These are phyloP conservation scores for Symbiodinium pilosum DNA, from an alignment of 73 alveolate species.

Conservation along the genomic window DNA sequence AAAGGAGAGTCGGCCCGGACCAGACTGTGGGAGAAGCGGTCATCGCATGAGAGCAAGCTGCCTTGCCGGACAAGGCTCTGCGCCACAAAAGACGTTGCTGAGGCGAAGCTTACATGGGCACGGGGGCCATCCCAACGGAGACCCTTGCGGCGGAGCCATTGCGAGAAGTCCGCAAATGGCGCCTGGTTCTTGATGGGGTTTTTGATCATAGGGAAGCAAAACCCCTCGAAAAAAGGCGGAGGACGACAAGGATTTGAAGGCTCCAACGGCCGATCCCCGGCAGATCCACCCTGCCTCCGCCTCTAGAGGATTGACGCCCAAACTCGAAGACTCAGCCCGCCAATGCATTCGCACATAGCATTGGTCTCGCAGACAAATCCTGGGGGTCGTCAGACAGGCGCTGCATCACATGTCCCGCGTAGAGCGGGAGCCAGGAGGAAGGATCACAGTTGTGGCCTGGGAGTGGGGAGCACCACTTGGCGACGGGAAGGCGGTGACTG, in stretches of 20 bases:
- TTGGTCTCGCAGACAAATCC: neutral
- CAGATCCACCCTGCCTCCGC: no score
- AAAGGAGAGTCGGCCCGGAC: neutral
- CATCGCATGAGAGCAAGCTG: neutral
- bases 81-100: neutral
- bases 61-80: neutral
- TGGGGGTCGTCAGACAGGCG: neutral
- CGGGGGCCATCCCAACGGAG: neutral
- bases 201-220: neutral
- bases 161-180: neutral
- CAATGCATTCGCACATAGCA: neutral
- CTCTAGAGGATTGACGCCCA: no score
- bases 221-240: neutral
- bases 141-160: neutral
- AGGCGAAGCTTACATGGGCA: neutral
- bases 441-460: conserved; percentile 21
- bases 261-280: neutral
- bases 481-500: neutral
- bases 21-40: neutral
- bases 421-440: neutral
- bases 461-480: neutral
- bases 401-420: neutral
- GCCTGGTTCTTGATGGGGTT: neutral
- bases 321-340: neutral
- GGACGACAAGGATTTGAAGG: neutral